A percentile compares a stretch with the other conserved stretches of the same genome.
These are phyloP conservation scores for Penicillium riverlandense DNA, from an alignment of 495 filamentous ascomycete genomes.

Conservation along the genomic window DNA sequence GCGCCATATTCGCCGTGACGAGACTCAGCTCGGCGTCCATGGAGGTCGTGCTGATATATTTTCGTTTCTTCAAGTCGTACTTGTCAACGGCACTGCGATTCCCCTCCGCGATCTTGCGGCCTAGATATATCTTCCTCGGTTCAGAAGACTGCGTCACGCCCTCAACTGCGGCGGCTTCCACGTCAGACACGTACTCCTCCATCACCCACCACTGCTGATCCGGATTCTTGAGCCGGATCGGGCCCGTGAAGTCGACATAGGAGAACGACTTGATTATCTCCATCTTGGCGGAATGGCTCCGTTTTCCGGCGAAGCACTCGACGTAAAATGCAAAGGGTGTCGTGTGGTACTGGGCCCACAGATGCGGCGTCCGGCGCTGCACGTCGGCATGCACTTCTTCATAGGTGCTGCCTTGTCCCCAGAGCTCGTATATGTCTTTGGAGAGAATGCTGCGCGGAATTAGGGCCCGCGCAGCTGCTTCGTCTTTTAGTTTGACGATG, in stretches of 20 bases:
- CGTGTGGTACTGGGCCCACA: slow-evolving; percentile 57
- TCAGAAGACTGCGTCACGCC: slow-evolving; percentile 21
- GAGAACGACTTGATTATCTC: slow-evolving; percentile 72
- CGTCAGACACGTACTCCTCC: slow-evolving; percentile 63
- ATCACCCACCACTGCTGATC: slow-evolving; percentile 70
- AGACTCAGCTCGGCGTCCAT: slow-evolving; percentile 95
- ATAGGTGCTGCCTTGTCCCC: slow-evolving; percentile 67
- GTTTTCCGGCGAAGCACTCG: slow-evolving; percentile 68
- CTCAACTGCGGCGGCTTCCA: slow-evolving; percentile 6
- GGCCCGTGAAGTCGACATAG: slow-evolving; percentile 71
- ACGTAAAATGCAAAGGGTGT: slow-evolving; percentile 75
- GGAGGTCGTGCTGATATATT: slow-evolving; percentile 89
- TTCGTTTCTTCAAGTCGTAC: slow-evolving; percentile 86
- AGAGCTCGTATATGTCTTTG: slow-evolving; percentile 79
- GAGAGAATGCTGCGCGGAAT: slow-evolving; percentile 71
- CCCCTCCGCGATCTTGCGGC: slow-evolving; percentile 57
- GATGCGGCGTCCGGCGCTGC: slow-evolving; percentile 42
- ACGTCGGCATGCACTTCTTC: slow-evolving; percentile 61
- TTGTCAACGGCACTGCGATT: slow-evolving; percentile 58
- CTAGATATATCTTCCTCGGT: slow-evolving; percentile 61
- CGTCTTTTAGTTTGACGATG: slow-evolving; percentile 61
- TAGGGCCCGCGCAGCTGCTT: slow-evolving; percentile 55
- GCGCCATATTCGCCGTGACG: slow-evolving; percentile 84
- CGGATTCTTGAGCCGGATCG: slow-evolving; percentile 63
- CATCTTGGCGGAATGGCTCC: slow-evolving; percentile 48